phyloP scores from a whole-genome alignment of 164 flowering plant species.

The Buxus sempervirens region DNA sequence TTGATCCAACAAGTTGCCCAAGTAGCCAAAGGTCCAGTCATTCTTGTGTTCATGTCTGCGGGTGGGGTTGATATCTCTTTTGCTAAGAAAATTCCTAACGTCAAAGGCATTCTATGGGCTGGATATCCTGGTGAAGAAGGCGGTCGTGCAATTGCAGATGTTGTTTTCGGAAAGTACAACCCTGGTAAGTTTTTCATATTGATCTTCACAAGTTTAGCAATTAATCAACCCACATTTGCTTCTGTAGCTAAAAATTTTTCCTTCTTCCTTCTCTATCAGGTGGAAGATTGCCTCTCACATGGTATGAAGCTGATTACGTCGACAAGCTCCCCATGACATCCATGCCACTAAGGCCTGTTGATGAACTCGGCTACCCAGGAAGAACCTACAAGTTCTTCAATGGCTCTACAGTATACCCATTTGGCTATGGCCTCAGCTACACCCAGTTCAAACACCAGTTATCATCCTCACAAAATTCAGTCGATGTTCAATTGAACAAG shows the following conservation, averaged over 20 bases:
- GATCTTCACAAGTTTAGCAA: too few relatives aligned
- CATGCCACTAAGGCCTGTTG: conserved; percentile 33
- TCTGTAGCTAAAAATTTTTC: background rate
- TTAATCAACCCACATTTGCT: too few relatives aligned
- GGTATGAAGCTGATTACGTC: conserved; percentile 25
- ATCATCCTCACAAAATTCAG: conserved; percentile 4
- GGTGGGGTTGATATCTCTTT: conserved; percentile 33
- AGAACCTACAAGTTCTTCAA: conserved; percentile 45
- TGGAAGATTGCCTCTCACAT: conserved; percentile 45
- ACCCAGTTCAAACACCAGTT: conserved; percentile 23
- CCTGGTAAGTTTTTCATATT: conserved; percentile 25
- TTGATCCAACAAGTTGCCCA: conserved; percentile 24
- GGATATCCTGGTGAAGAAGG: conserved; percentile 54
- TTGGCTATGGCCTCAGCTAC: conserved; percentile 45
- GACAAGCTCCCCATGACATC: conserved; percentile 37
- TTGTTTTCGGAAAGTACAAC: conserved; percentile 40
- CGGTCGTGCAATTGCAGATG: conserved; percentile 34
- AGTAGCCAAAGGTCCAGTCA: conserved; percentile 29
- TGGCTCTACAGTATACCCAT: conserved; percentile 33
- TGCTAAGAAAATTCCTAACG: conserved; percentile 21
- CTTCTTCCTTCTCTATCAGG: conserved; percentile 13
- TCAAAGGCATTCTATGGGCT: conserved; percentile 41
- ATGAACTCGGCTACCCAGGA: conserved; percentile 33
- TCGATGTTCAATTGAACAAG: background rate
- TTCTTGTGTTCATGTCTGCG: conserved; percentile 34